Percentiles rank a stretch among this genome's conserved stretches.
Evolutionary conservation across 768 basidiomycete species (phyloP).

Genomic region (button mushroom (Agaricus bisporus)): DNA sequence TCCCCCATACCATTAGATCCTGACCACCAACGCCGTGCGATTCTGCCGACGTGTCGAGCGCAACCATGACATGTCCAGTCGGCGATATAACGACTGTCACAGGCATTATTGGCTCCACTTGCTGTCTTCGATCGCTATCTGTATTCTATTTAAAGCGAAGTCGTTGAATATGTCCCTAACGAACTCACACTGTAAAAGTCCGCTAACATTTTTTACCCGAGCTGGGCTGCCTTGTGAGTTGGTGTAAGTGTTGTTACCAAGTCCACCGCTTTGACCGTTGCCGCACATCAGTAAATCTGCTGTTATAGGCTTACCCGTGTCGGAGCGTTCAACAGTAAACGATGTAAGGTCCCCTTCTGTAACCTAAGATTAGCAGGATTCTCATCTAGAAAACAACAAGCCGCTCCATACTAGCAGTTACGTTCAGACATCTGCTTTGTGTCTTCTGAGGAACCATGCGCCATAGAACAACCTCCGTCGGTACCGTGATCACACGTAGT

Average conservation of each 20-base stretch:
- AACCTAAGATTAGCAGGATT: not conserved
- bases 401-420: slow-evolving; percentile 51
- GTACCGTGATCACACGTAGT: slow-evolving; percentile 66
- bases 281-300: slow-evolving; percentile 66
- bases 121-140: slow-evolving; percentile 62
- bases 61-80: slow-evolving; percentile 70
- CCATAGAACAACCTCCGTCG: slow-evolving; percentile 80
- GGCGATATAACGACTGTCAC: slow-evolving; percentile 61
- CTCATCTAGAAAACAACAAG: not conserved
- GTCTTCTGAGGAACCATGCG: slow-evolving; percentile 44
- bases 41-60: slow-evolving; percentile 55
- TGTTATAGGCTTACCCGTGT: slow-evolving; percentile 18
- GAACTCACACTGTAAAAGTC: slow-evolving; percentile 76
- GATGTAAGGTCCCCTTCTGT: slow-evolving; percentile 72
- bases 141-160: slow-evolving; percentile 6
- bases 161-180: not conserved
- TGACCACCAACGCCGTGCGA: slow-evolving; percentile 48
- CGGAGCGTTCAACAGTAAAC: slow-evolving; percentile 60
- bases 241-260: slow-evolving; percentile 63
- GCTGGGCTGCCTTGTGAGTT: slow-evolving; percentile 66
- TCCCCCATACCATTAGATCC: slow-evolving; percentile 71
- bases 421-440: slow-evolving; percentile 52
- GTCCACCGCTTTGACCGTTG: slow-evolving; percentile 78
- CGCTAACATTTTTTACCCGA: slow-evolving; percentile 75
- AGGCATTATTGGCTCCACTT: slow-evolving; percentile 60